Evolutionary conservation across 371 early-diverging fungal species (phyloP), one percentile per base, ranked within the genome.

Genomic region (Mortierella sp.): DNA sequence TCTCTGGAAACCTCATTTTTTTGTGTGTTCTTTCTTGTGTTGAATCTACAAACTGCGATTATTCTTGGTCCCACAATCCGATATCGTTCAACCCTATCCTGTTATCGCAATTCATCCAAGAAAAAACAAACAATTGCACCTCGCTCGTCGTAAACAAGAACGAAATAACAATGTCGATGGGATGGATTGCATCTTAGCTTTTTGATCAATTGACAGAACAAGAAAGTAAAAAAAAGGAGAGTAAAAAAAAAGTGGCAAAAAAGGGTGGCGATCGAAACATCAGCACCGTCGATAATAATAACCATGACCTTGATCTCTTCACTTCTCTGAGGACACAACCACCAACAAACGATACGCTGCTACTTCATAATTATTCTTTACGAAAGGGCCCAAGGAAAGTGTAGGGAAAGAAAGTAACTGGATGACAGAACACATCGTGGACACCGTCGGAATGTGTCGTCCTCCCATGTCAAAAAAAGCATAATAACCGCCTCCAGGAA

Each of bases 101-200:
- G 68, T 68, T 42, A 68, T 68, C 68, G 42, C 68, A 68, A 21
- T 24, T 42, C 68, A 42, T 68, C 68, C 68, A 68, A 68, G 38
- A 65, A 65, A 21, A 65, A 65, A 63, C 5, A 63, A 38, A 47
- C 38, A 19, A 4, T 31, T n/a, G 26, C 72, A 47, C 16, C 52
- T 19, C 73, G 16, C 28, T 31, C 48, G 14, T 48, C 31, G 68
- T 68, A 68, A 65, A 38, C 65, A 65, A 38, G 47, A 13, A 47
- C 1, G n/a, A 72, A 54, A 73, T 54, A 31, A 13, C 26, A 55
- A 38, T 38, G 54, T 55, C 9, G 73, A 55, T 31, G 21, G 16
- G 34, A 50, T 16, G 50, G 16, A 0, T 50, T 3, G 50, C 16
- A 3, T 38, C 42, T 50, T 13, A 47, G 8, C 47, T 8, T 47